These are phyloP conservation scores for Amanita rubescens DNA, from an alignment of 768 basidiomycete genomes.

Conservation along the genomic window DNA sequence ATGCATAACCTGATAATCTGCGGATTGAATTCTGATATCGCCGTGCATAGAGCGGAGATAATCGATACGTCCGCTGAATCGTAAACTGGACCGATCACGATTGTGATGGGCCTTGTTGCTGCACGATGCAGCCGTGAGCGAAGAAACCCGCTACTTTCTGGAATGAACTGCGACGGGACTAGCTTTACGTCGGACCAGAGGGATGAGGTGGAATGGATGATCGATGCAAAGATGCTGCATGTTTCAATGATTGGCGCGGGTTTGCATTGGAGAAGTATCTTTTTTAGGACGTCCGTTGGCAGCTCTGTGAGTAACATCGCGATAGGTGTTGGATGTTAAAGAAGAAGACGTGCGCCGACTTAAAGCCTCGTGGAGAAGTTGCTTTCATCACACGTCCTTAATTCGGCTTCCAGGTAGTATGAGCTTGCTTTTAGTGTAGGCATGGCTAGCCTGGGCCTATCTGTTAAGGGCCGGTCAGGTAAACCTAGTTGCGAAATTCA, in stretches of 20 bases:
- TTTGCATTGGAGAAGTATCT: neutral
- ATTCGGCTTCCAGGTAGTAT: too few relatives aligned
- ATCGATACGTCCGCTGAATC: neutral
- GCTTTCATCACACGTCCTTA: too few relatives aligned
- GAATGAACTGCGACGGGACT: neutral
- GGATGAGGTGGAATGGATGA: neutral
- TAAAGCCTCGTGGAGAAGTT: neutral
- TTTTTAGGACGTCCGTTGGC: neutral
- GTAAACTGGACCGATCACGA: neutral
- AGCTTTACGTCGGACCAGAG: neutral
- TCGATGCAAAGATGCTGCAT: neutral
- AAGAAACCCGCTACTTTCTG: neutral
- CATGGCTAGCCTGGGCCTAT: too few relatives aligned
- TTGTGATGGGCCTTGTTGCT: neutral
- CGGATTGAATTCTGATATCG: neutral
- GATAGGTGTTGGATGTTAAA: neutral
- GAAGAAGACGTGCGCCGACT: neutral
- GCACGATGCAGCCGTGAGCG: neutral
- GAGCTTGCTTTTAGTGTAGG: too few relatives aligned
- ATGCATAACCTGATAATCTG: neutral
- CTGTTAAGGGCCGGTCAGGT: constrained; percentile 3
- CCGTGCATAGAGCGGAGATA: neutral
- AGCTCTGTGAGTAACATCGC: neutral
- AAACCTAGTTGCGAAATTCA: neutral
- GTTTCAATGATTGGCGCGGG: neutral